Percentiles rank a stretch among this genome's conserved stretches.
Conservation (phyloP, 371 early-diverging fungal genomes). For the Mucor mucedo region DNA sequence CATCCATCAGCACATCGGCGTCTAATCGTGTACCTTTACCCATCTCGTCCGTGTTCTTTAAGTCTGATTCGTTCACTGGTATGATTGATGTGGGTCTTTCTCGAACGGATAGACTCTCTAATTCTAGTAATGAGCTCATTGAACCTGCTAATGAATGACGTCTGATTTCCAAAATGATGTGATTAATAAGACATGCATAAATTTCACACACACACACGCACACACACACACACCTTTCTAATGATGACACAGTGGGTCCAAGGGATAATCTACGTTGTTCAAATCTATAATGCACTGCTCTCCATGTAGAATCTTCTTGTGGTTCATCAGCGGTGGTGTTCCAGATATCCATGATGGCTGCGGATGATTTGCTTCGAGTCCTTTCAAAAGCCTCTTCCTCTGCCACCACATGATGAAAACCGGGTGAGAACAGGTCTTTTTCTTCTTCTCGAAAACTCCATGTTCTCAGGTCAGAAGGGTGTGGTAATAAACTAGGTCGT, state of each 20-base stretch:
- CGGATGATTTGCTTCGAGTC: conserved; percentile 46
- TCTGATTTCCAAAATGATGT: conserved; percentile 26
- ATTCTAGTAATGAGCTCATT: conserved; percentile 1
- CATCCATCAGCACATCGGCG: conserved; percentile 51
- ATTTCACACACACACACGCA: no score
- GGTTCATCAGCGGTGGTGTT: conserved; percentile 26
- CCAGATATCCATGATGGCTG: conserved; percentile 46
- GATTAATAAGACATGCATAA: not conserved
- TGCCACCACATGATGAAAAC: conserved; percentile 47
- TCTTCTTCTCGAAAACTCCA: conserved; percentile 2
- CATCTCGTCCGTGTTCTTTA: conserved; percentile 39
- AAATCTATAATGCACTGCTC: not conserved
- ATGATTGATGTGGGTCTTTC: not conserved
- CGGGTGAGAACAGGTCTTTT: no score
- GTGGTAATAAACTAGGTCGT: conserved; percentile 14
- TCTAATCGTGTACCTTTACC: conserved; percentile 62
- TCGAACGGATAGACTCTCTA: conserved; percentile 9
- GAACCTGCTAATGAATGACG: conserved; percentile 44
- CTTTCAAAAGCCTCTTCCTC: conserved; percentile 31
- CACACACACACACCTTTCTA: not conserved
- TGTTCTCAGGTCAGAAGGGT: conserved; percentile 26
- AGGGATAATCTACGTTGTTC: conserved; percentile 37
- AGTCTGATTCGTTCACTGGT: conserved; percentile 1
- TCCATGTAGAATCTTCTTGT: conserved; percentile 11
- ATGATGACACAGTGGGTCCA: conserved; percentile 18